These are phyloP conservation scores for Viola pubescens DNA, from an alignment of 441 rosid genomes.

Conservation along the genomic window DNA sequence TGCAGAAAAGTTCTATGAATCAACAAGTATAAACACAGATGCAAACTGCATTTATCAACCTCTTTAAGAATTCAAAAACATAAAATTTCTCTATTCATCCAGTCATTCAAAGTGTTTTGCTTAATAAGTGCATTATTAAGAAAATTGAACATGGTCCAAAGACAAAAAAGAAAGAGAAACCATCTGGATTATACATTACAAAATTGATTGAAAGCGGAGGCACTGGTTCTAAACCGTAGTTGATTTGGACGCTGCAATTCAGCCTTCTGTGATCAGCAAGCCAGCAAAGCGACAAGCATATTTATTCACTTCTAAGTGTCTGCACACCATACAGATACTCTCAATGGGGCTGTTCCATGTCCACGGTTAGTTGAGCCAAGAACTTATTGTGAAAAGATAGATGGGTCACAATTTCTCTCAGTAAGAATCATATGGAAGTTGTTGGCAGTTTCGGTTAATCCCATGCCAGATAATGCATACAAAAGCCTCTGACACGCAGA, in stretches of 20 bases:
- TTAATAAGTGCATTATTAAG: too few species aligned
- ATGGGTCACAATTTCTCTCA: slow-evolving; percentile 41
- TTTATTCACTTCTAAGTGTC: neutral
- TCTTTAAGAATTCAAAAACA: too few species aligned
- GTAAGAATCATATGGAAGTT: slow-evolving; percentile 48
- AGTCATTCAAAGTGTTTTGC: too few species aligned
- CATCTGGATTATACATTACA: too few species aligned
- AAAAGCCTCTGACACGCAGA: slow-evolving; percentile 52
- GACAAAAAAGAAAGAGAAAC: too few species aligned
- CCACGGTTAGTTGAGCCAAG: slow-evolving; percentile 3
- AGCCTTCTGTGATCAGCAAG: neutral
- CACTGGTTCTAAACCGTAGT: too few species aligned
- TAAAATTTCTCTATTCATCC: too few species aligned
- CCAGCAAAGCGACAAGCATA: neutral
- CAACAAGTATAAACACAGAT: too few species aligned
- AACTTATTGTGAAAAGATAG: slow-evolving; percentile 12
- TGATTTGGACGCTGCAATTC: neutral
- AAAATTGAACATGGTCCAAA: too few species aligned
- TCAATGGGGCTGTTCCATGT: neutral
- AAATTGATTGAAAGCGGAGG: too few species aligned
- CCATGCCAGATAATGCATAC: slow-evolving; percentile 41
- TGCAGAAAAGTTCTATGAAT: too few species aligned
- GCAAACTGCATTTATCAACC: too few species aligned
- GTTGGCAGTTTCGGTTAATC: slow-evolving; percentile 42
- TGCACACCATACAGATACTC: neutral